phyloP scores from a whole-genome alignment of 495 filamentous ascomycete genomes.

The Tuber brumale region DNA sequence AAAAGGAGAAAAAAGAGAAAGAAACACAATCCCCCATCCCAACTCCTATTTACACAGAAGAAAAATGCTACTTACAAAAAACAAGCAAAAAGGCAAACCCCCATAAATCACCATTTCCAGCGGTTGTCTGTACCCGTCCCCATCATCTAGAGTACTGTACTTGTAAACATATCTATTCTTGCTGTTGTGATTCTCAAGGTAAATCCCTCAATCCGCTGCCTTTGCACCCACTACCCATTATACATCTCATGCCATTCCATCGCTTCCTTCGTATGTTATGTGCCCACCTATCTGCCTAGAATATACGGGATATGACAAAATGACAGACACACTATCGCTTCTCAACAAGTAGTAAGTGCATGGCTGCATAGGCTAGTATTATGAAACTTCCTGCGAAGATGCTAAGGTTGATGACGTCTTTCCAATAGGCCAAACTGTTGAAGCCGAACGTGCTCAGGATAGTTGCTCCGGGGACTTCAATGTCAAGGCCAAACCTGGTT shows the following conservation, averaged over 20 bases:
- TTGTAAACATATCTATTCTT: neutral
- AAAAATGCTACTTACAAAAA: neutral
- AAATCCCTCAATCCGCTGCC: neutral
- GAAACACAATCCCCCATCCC: neutral
- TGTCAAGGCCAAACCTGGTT: slow-evolving; percentile 63
- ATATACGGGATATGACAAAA: neutral
- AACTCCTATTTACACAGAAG: neutral
- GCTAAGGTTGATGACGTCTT: slow-evolving; percentile 71
- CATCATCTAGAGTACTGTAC: neutral
- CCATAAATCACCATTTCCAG: neutral
- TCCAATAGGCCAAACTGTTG: slow-evolving; percentile 73
- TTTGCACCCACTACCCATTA: neutral
- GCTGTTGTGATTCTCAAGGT: neutral
- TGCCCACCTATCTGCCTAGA: neutral
- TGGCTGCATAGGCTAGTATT: slow-evolving; percentile 78
- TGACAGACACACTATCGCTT: slow-evolving; percentile 54
- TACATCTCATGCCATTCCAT: neutral
- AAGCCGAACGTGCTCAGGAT: slow-evolving; percentile 95
- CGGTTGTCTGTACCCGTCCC: neutral
- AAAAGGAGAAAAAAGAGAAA: neutral
- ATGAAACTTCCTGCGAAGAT: slow-evolving; percentile 78
- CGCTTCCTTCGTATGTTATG: neutral
- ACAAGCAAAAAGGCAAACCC: neutral
- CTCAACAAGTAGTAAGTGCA: slow-evolving; percentile 92
- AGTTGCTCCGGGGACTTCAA: slow-evolving; percentile 88